Base-by-base conservation (phyloP, 1,139 yeast genomes). In the Diutina rugosa region DNA sequence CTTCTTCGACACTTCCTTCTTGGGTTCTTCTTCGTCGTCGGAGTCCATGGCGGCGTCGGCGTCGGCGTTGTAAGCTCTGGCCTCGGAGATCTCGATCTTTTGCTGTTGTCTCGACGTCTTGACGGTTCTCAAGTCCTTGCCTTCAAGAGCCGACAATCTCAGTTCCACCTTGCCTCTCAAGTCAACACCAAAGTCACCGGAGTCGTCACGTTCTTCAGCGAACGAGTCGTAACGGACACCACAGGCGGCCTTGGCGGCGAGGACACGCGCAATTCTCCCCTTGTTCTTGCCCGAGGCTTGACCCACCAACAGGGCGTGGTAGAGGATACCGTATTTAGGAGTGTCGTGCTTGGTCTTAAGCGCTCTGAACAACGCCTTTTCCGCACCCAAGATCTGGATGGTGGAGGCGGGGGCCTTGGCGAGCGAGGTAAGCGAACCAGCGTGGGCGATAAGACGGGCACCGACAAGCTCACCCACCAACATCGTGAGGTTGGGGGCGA, bases 361-460 rank as follows among this genome's bases (percentile, higher is more conserved):
- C 61, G 99, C 99, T 78, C 98, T 86, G 81, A 95, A 95, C 63
- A 95, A 80, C 55, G 99, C 99, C 82, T 95, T 95, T 77, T 95
- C 99, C 63, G 99, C 99, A 76, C 99, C 99, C 70, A 95, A 82
- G 67, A 95, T 93, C 80, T 95, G 99, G 61, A 95, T 90, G 59
- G 99, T 93, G 44, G 99, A 93, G 63, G 99, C 98, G 64, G 99
- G 98, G 62, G 96, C 95, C 78, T 93, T 93, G 61, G 99, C 95
- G 67, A 93, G 80, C 63, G 93, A 89, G 66, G 93, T 86, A 67
- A 93, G 79, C 64, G 97, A 89, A 69, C 99, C 99, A 57, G 98
- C 90, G 69, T 95, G 99, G 56, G 99, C 93, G 69, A 93, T 95
- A 69, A 93, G 82, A 75, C 99, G 84, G 59, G 99, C 99, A 73